Base-by-base conservation (phyloP, 1,284 basidiomycete genomes). In the Golubevia sp. region DNA sequence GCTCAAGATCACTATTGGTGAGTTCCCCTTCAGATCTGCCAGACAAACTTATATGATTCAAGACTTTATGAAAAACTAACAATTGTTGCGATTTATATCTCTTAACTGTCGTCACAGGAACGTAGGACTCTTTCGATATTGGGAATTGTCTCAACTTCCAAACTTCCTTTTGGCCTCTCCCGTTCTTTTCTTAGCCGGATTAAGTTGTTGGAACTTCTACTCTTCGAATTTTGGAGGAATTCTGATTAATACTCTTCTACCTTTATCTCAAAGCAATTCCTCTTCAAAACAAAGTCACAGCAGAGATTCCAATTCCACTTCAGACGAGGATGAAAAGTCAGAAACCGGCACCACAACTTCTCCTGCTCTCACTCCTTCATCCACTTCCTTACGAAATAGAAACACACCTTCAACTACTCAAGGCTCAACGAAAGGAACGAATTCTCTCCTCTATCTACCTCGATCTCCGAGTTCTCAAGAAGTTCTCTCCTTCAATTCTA, bases 131-230 rank as follows among this genome's bases (percentile, higher is more conserved):
- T 84, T 97, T 62, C 88, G 87, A 0, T 98, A 99, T 84, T 99
- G 94, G 94, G 90, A 90, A 0, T 62, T 86, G 3, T 85, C 88
- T 26, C 95, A 98, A 82, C 68, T 93, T 1, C 96, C 96, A 30
- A 97, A 98, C 84, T 92, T 98, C 81, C 63, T 91, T 57, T 86
- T 98, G 49, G 90, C 92, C 1, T 77, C 88, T 0, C 96, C 96
- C 0, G 88, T 91, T n/a, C 63, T 80, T 2, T n/a, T 56, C 13
- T 56, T 70, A 23, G 21, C 44, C 4, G 23, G 25, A 21, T 61
- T 55, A 38, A 56, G 50, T 15, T 27, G 49, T 18, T n/a, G 15
- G 13, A 8, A 15, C n/a, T 71, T 54, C 57, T 20, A 30, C 44
- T 20, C 24, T 30, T 25, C 24, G 51, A n/a, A 30, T 30, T 15